Evolutionary conservation across 805 yeast species (phyloP).

Genomic region (Spathaspora sp.): DNA sequence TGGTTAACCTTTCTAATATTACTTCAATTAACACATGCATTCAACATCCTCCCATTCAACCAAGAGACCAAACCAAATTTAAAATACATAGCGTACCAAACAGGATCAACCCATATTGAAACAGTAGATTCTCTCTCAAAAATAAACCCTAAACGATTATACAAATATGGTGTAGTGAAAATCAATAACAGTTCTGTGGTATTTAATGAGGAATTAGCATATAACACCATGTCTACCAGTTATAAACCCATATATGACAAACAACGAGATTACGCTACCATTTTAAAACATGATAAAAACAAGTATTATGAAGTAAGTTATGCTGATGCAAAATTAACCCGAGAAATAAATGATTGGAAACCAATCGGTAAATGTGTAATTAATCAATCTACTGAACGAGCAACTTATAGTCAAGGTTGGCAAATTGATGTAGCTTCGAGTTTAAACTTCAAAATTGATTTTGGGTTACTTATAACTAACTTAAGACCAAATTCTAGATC

Average conservation of each 20-base stretch:
- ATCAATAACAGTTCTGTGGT: neutral
- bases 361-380: constrained; percentile 7
- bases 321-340: neutral
- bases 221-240: neutral
- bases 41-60: neutral
- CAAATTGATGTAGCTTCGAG: constrained; percentile 5
- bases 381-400: constrained; percentile 4
- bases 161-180: constrained; percentile 1
- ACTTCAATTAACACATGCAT: neutral
- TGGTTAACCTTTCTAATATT: neutral
- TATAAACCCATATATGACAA: neutral
- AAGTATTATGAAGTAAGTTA: constrained; percentile 2
- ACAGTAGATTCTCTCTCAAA: neutral
- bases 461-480: constrained; percentile 1
- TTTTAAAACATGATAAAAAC: neutral
- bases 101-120: neutral
- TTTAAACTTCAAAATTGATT: constrained; percentile 3
- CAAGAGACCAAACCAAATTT: neutral
- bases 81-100: neutral
- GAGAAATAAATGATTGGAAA: neutral
- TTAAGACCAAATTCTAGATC: constrained; percentile 4
- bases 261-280: neutral
- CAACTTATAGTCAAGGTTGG: constrained; percentile 9
- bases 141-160: neutral
- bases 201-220: constrained; percentile 2